Conservation (phyloP, 1,139 yeast species). For the Blastobotrys aristatus region DNA sequence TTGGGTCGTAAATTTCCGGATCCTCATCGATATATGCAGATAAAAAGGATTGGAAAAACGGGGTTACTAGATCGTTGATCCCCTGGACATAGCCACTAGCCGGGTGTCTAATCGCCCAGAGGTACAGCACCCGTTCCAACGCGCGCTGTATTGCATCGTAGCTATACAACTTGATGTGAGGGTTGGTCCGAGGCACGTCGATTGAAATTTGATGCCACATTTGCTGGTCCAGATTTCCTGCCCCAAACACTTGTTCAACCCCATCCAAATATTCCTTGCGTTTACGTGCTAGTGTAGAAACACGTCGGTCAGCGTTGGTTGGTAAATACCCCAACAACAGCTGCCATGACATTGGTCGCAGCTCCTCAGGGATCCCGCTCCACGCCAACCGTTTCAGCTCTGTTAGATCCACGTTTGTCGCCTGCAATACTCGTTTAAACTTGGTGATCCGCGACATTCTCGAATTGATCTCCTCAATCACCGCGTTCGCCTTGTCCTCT, state of each 20-base stretch:
- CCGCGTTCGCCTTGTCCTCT: conserved; percentile 35
- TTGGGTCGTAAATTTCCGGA: conserved; percentile 56
- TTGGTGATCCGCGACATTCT: conserved; percentile 57
- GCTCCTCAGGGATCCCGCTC: conserved; percentile 86
- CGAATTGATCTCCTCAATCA: conserved; percentile 54
- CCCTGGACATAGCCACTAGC: conserved; percentile 99
- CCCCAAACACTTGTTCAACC: conserved; percentile 48
- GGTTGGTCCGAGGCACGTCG: conserved; percentile 93
- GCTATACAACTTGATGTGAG: conserved; percentile 69
- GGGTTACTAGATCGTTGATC: conserved; percentile 89
- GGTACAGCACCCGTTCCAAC: conserved; percentile 71
- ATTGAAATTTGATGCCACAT: conserved; percentile 96
- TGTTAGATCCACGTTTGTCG: conserved; percentile 56
- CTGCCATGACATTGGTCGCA: conserved; percentile 88
- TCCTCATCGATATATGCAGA: conserved; percentile 56
- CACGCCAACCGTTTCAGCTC: conserved; percentile 78
- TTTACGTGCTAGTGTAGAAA: conserved; percentile 63
- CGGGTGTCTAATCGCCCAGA: conserved; percentile 98
- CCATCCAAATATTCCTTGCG: conserved; percentile 85
- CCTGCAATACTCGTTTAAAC: conserved; percentile 59
- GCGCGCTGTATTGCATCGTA: conserved; percentile 66
- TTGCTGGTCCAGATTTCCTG: conserved; percentile 63
- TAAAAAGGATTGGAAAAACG: conserved; percentile 85
- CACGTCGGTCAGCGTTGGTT: conserved; percentile 72
- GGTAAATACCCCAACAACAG: conserved; percentile 85